Evolutionary conservation across 352 stramenopile species (phyloP), one percentile per base, ranked within the genome.

Genomic region (Phytophthora syringae): DNA sequence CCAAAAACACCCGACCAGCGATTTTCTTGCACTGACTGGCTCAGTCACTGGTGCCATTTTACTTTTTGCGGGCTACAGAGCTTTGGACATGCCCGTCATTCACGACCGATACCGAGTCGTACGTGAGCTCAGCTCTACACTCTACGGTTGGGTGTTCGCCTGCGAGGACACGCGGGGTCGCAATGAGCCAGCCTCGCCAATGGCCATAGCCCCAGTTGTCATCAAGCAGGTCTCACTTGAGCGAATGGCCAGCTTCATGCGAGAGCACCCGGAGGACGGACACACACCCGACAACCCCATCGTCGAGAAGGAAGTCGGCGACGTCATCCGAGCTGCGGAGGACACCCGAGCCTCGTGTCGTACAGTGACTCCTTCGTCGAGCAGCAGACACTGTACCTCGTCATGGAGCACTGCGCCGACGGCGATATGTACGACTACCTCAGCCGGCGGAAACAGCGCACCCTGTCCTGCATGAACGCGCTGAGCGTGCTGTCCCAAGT

Each of bases 221-320:
- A 52, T 87, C 60, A 87, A 87, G 43, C 73, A 83, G 52, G 61
- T 84, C 39, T 71, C 77, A 2, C 66, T 87, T 12, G 60, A 74
- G 28, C 64, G 47, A 4, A 56, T 76, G 53, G 63, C 71, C 28
- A 80, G 20, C 32, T 28, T 62, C 22, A 59, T 66, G 30, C 43
- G 21, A 37, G 74, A 66, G 25, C 66, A 60, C 30, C 66, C 56
- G 13, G 32, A 34, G 18, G 27, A 56, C 15, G 52, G 60, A 18
- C 68, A 77, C 34, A 66, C 50, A 15, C 53, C 65, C 0, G 77
- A 86, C 48, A 68, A 82, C 56, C 77, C 72, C 5, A 60, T 76
- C n/a, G 54, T 76, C 13, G 77, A 86, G n/a, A 81, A 76, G 39
- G 75, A 76, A 11, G 32, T 80, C 10, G 62, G 54, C 3, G 68